Evolutionary conservation across 2,329 filamentous ascomycete genomes (phyloP).

Genomic region (Stemphylium lycopersici): DNA sequence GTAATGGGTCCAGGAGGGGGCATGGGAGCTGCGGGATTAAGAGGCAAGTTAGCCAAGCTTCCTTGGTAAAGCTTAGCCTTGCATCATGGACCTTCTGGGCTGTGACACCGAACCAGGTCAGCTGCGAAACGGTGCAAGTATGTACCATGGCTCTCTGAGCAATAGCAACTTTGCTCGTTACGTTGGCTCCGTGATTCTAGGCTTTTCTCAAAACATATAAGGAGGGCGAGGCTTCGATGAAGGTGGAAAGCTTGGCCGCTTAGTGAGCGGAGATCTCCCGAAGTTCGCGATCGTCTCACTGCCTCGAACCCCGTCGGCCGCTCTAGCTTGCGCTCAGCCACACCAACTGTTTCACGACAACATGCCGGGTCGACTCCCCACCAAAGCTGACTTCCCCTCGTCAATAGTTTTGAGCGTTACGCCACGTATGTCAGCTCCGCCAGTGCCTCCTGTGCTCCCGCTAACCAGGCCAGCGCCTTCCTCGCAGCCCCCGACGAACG

Average conservation of each 20-base stretch:
- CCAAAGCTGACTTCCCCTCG: conserved; percentile 50
- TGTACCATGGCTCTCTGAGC: not conserved
- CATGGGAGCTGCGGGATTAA: conserved; percentile 4
- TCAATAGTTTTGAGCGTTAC: conserved; percentile 51
- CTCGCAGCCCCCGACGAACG: conserved; percentile 68
- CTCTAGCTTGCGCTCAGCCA: conserved; percentile 22
- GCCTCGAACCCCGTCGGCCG: not conserved
- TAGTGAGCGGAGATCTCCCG: conserved; percentile 27
- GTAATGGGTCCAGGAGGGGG: conserved; percentile 25
- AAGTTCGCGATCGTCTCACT: conserved; percentile 5
- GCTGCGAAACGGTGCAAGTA: not conserved
- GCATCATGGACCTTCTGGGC: not conserved
- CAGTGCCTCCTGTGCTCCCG: not conserved
- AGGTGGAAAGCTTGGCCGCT: conserved; percentile 18
- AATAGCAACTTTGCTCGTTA: not conserved
- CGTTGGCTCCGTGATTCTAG: not conserved
- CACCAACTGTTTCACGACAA: conserved; percentile 19
- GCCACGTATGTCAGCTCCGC: conserved; percentile 49
- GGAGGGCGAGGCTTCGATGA: not conserved
- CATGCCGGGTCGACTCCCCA: conserved; percentile 54
- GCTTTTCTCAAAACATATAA: no score
- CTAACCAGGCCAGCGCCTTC: conserved; percentile 44
- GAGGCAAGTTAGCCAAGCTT: conserved; percentile 26
- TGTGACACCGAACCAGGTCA: not conserved
- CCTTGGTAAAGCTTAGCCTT: conserved; percentile 40